Conservation (phyloP, 2,329 filamentous ascomycete genomes). For the Neonectria faginata region DNA sequence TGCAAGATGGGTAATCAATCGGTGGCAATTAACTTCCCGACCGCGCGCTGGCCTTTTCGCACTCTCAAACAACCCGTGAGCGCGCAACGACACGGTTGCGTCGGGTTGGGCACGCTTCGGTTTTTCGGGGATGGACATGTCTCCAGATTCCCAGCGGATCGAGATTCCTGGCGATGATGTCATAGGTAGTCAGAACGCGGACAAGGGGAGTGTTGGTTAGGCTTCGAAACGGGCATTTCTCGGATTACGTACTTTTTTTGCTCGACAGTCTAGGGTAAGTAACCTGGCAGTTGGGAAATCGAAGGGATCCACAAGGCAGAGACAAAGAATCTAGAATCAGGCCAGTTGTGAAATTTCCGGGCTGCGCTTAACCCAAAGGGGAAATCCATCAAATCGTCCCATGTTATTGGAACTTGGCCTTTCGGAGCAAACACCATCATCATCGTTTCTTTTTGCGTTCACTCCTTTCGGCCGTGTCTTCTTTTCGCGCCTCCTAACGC, state of each 20-base stretch:
- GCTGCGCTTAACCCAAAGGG: constrained; percentile 13
- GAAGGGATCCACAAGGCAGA: constrained; percentile 13
- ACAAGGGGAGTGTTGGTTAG: constrained; percentile 4
- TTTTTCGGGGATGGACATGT: not conserved
- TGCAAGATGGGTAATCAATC: constrained; percentile 3
- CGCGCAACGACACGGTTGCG: too few species aligned
- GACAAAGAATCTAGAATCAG: constrained; percentile 11
- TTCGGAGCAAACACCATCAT: constrained; percentile 26
- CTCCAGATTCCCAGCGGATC: constrained; percentile 1
- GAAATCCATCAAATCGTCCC: constrained; percentile 20
- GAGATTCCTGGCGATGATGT: constrained; percentile 6
- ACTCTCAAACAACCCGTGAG: too few species aligned
- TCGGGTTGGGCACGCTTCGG: too few species aligned
- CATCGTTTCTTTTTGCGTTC: constrained; percentile 33
- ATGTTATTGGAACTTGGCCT: constrained; percentile 38
- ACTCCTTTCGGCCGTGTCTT: constrained; percentile 28
- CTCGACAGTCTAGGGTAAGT: not conserved
- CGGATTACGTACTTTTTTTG: not conserved
- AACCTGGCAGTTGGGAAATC: not conserved
- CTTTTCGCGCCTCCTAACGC: not conserved
- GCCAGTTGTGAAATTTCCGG: constrained; percentile 16
- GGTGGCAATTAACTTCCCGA: not conserved
- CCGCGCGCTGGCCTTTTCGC: not conserved
- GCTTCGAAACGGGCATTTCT: not conserved
- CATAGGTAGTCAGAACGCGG: not conserved